Base-by-base conservation (phyloP, 129 eudicot genomes). In the Saussurea involucrata region DNA sequence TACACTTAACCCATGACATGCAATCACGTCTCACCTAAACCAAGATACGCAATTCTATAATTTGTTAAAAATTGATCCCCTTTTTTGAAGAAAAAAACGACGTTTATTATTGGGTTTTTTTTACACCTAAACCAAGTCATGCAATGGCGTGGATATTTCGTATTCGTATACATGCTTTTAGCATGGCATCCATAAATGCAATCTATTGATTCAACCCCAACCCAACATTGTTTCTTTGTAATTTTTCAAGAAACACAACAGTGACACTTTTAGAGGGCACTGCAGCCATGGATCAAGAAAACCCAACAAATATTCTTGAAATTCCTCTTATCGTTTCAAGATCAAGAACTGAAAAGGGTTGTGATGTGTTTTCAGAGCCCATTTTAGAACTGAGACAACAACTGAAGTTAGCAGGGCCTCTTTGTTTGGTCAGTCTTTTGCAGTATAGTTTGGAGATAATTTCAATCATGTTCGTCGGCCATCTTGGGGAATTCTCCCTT, bases 251-350 rank as follows among this genome's bases (percentile, higher is more conserved):
- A 74, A 63, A 63, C 27, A 40, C 10, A 25, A 24, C n/a, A 27
- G 25, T 33, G 69, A 58, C 15, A 31, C 68, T 73, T 58, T 24
- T 22, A 72, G 76, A 29, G 27, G 53, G 15, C 60, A 49, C 24
- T n/a, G 11, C 49, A 74, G 72, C 63, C 25, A 76, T 76, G 81
- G 81, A 77, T 68, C 69, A 77, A 77, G 69, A 77, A 57, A 77
- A 21, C 81, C 67, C 75, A 15, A 55, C 7, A 32, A 34, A 31
- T 55, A 7, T 22, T 68, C 75, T 77, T 68, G 58, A 77, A 31
- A 32, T 68, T 17, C 81, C 81, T 68, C 81, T 77, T 32, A 32
- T 77, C 21, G 25, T 55, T 69, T 27, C 73, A 77, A 69, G 4
- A 53, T 20, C 58, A 13, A 67, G 18, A 67, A 58, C 27, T 63